Percentiles rank a stretch among this genome's conserved stretches.
Conservation (phyloP, 306 rosid genomes). For the Gastrolobium villosum region DNA sequence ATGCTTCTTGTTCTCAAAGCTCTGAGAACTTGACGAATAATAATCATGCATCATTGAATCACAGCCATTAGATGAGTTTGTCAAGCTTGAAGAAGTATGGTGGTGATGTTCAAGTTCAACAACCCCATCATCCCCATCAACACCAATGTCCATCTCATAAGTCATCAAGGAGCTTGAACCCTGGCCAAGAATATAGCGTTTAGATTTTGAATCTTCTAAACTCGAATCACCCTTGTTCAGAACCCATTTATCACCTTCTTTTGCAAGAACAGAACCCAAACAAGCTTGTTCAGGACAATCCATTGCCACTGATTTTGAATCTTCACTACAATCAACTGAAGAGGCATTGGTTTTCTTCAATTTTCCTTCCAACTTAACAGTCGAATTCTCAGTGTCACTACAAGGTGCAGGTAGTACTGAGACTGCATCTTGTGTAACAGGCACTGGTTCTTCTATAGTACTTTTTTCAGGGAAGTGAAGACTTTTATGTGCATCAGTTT, state of each 20-base stretch:
- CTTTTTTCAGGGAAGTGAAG: slow-evolving; percentile 54
- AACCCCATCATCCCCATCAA: slow-evolving; percentile 53
- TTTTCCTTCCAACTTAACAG: slow-evolving; percentile 57
- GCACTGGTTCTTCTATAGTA: slow-evolving; percentile 45
- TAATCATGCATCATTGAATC: slow-evolving; percentile 55
- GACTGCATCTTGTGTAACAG: slow-evolving; percentile 43
- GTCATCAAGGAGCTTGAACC: slow-evolving; percentile 57
- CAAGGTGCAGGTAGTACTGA: slow-evolving; percentile 43
- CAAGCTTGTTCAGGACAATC: slow-evolving; percentile 44
- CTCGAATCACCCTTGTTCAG: slow-evolving; percentile 41
- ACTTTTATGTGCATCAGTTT: slow-evolving; percentile 52
- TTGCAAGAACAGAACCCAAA: slow-evolving; percentile 45
- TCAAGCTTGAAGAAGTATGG: slow-evolving; percentile 65
- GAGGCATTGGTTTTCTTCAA: slow-evolving; percentile 39
- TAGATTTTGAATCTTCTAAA: slow-evolving; percentile 49
- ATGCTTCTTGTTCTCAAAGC: slow-evolving; percentile 61
- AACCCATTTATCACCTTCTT: slow-evolving; percentile 41
- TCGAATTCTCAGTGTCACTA: slow-evolving; percentile 42
- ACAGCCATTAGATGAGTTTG: slow-evolving; percentile 69
- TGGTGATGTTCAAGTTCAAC: slow-evolving; percentile 64
- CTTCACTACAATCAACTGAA: slow-evolving; percentile 51
- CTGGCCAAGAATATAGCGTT: slow-evolving; percentile 45
- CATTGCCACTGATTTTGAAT: slow-evolving; percentile 55
- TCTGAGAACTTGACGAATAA: slow-evolving; percentile 66
- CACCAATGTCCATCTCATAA: slow-evolving; percentile 51